Base-by-base conservation (phyloP, 331 rosid genomes). In the Malus hybrid region DNA sequence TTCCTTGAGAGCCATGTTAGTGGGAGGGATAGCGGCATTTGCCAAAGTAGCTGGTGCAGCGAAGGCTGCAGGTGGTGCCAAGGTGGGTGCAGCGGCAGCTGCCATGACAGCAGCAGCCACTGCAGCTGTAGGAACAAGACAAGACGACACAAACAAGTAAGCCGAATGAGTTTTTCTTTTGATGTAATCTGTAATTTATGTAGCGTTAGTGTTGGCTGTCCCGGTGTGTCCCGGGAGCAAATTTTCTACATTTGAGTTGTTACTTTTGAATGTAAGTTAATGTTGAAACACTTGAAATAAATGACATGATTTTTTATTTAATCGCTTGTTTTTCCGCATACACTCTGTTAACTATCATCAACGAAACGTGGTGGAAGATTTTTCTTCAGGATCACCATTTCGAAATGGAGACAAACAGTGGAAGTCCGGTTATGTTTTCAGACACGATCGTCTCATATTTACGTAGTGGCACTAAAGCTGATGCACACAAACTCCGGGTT, bases 61-160 rank as follows among this genome's bases (percentile, higher is more conserved):
- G 95, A 93, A 93, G 80, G 98, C 98, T 24, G 98, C 97, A 18
- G 97, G 96, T 73, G 88, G 93, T 22, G 93, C 26, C 29, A 93
- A 93, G 88, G 18, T 90, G 8, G 98, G 97, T 42, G 90, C 85
- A 1, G 97, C 97, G 7, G 90, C 97, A 0, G 90, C 90, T 34
- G 95, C 93, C 44, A 81, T 89, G 90, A 87, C 97, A 2, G 98
- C 96, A 4, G 98, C 97, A 28, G 98, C 98, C 71, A 84, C 89
- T 58, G 95, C 97, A 12, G 90, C 93, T 42, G 0, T 89, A n/a
- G 42, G 92, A 16, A 70, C 96, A 39, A 92, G 87, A 76, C 89
- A 88, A 68, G 93, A 92, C 72, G 19, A 91, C 15, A 44, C 1
- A 5, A 3, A 44, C 14, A 44, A 88, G 72, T 82, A 74, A 73